A percentile compares a stretch with the other conserved stretches of the same genome.
Conservation (phyloP, 2,329 filamentous ascomycete species). For the Diaporthe sp. region DNA sequence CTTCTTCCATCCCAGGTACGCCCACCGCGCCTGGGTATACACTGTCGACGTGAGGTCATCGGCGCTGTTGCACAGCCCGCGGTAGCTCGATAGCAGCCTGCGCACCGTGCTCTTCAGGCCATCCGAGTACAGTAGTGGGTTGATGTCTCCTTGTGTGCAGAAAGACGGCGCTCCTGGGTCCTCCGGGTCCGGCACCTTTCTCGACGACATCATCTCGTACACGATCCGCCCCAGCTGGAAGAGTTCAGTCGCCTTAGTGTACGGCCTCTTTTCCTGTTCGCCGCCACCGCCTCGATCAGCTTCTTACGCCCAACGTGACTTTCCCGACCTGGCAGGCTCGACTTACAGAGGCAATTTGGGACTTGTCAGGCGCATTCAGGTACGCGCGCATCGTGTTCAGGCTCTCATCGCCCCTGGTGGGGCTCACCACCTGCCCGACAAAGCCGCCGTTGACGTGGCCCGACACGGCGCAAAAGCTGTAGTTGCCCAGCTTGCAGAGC, state of each 20-base stretch:
- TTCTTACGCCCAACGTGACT: no score
- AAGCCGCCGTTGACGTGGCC: constrained; percentile 47
- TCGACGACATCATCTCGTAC: constrained; percentile 57
- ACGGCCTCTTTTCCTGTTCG: constrained; percentile 47
- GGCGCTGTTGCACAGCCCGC: neutral
- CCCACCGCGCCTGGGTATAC: neutral
- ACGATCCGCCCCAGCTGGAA: constrained; percentile 53
- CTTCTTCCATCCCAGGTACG: constrained; percentile 28
- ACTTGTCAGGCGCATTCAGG: constrained; percentile 39
- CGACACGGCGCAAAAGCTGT: constrained; percentile 55
- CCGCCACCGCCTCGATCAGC: constrained; percentile 6
- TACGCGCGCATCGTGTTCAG: constrained; percentile 41
- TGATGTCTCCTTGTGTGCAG: constrained; percentile 23
- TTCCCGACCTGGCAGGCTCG: neutral
- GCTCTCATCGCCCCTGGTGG: constrained; percentile 35
- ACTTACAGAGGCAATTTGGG: constrained; percentile 26
- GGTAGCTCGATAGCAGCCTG: constrained; percentile 20
- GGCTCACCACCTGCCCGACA: constrained; percentile 42
- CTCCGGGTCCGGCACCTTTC: constrained; percentile 44
- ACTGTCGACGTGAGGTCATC: neutral
- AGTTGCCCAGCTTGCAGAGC: constrained; percentile 65
- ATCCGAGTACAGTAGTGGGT: constrained; percentile 35
- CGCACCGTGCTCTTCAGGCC: constrained; percentile 37
- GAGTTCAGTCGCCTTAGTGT: constrained; percentile 54
- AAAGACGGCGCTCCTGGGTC: constrained; percentile 35